A percentile compares a stretch with the other conserved stretches of the same genome.
These are phyloP conservation scores for Russula earlei DNA, from an alignment of 768 basidiomycete genomes.

Conservation along the genomic window DNA sequence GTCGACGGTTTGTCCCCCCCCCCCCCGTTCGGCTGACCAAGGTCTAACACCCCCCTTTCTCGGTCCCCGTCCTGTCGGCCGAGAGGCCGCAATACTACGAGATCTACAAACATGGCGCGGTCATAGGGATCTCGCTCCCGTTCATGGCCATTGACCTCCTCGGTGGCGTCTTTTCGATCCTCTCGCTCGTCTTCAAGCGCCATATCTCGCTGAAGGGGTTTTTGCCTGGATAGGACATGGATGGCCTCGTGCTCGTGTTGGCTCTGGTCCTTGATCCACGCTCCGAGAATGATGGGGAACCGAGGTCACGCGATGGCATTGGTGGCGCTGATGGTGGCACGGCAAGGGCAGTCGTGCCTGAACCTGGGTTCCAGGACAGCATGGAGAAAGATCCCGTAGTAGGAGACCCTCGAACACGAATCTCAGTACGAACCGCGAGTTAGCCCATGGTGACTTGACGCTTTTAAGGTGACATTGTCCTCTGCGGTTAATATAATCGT, in stretches of 20 bases:
- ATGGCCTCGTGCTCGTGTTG: constrained; percentile 48
- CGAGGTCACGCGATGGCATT: too few species aligned
- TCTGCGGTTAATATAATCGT: not conserved
- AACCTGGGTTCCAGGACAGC: too few species aligned
- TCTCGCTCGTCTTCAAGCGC: constrained; percentile 58
- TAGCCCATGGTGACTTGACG: too few species aligned
- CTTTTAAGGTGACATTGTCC: not conserved
- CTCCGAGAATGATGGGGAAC: constrained; percentile 26
- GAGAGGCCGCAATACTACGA: constrained; percentile 62
- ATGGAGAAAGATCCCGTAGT: not conserved
- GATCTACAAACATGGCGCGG: constrained; percentile 54
- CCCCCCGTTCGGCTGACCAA: too few species aligned
- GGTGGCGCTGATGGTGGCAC: not conserved
- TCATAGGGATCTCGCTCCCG: constrained; percentile 55
- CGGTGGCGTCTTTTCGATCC: constrained; percentile 59
- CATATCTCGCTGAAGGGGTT: constrained; percentile 19
- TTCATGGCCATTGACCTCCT: constrained; percentile 65
- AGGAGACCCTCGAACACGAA: not conserved
- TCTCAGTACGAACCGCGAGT: too few species aligned
- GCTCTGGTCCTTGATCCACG: constrained; percentile 60
- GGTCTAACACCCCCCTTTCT: not conserved
- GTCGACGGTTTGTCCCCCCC: not conserved
- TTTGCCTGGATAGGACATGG: constrained; percentile 40
- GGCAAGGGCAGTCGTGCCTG: not conserved
- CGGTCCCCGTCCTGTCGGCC: constrained; percentile 2